Evolutionary conservation across 2,329 filamentous ascomycete genomes (phyloP), one percentile per base, ranked within the genome.

Genomic region (Fusarium cicatricum): DNA sequence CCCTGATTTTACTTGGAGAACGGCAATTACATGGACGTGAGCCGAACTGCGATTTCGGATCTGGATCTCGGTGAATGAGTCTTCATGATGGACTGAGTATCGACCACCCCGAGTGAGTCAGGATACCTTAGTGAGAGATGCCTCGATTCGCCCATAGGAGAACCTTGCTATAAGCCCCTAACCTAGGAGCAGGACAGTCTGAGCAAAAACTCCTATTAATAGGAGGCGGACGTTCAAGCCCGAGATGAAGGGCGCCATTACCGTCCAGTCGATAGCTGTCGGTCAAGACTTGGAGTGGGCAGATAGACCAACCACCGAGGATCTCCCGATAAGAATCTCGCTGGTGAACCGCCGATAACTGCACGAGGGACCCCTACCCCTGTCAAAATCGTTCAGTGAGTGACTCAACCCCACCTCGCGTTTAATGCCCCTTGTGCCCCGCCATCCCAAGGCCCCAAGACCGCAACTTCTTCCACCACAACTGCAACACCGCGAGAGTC

Each of bases 401-500:
- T 74, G 72, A 74, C 62, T 74, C 72, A 74, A 73, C 71, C 72
- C 72, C 72, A 73, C 67, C 71, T 69, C 66, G 48, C 56, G 62
- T 65, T 67, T 70, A 64, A 62, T 72, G 66, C 67, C 68, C 71
- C 69, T 46, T 64, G 57, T 74, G 65, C 66, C 63, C 69, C 64
- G 68, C 68, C 67, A 65, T 69, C 48, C 54, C 59, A 52, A 60
- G 46, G 45, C 47, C 28, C 28, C 47, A 48, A 60, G 62, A 62
- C 58, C 64, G 64, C 60, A 67, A 66, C 62, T 66, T 62, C 65
- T 66, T 61, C 64, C 60, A 64, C 55, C 52, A 69, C 52, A 58
- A 50, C 60, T 58, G 52, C 59, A 64, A 61, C 58, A 64, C 29
- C 44, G 34, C 51, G 38, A 41, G 49, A 58, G 41, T 44, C 56